These are phyloP conservation scores for Ophiosphaerella narmari DNA, from an alignment of 2,329 filamentous ascomycete genomes.

Conservation along the genomic window DNA sequence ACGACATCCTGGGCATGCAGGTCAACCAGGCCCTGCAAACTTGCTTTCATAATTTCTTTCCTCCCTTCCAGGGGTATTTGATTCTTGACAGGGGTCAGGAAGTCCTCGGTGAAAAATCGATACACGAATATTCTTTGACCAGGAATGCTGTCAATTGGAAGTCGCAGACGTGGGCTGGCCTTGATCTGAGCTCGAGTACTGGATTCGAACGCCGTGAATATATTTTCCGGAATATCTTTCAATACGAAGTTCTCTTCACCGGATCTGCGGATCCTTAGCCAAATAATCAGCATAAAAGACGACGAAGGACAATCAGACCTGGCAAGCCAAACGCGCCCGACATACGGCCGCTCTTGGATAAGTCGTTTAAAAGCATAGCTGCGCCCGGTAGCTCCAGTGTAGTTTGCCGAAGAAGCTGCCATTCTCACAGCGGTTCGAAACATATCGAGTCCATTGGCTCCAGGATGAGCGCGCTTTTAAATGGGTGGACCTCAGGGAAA, in stretches of 20 bases:
- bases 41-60: constrained; percentile 30
- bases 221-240: constrained; percentile 1
- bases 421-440: constrained; percentile 1
- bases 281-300: background rate
- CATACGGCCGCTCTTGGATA: background rate
- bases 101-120: constrained; percentile 23
- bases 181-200: background rate
- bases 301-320: background rate
- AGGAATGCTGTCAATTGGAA: background rate
- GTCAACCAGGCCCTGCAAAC: constrained; percentile 28
- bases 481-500: background rate
- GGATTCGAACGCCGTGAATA: background rate
- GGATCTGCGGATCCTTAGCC: background rate
- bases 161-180: background rate
- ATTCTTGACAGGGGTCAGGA: constrained; percentile 21
- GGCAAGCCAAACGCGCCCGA: constrained; percentile 1
- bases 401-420: no score
- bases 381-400: no score
- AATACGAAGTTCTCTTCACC: background rate
- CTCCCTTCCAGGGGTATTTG: constrained; percentile 15
- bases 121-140: constrained; percentile 28
- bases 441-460: background rate
- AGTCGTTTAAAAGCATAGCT: no score
- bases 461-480: background rate
- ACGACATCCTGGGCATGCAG: constrained; percentile 31